Evolutionary conservation across 2,329 filamentous ascomycete genomes (phyloP).

Genomic region (Cercospora canescens): DNA sequence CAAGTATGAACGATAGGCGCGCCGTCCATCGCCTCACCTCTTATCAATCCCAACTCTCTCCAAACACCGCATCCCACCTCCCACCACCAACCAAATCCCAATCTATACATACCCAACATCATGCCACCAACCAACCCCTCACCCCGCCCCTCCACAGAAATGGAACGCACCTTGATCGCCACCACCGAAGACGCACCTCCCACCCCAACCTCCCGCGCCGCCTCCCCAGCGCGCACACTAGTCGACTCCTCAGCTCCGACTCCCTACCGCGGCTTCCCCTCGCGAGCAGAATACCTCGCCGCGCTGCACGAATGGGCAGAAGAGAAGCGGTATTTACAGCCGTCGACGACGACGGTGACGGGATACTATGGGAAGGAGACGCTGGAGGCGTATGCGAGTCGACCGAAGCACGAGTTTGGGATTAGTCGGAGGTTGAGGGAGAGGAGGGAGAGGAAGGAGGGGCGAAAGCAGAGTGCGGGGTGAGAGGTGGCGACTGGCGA

Average conservation of each 20-base stretch:
- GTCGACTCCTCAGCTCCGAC: constrained; percentile 1
- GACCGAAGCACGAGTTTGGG: constrained; percentile 26
- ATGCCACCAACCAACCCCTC: background rate
- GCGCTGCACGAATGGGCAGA: constrained; percentile 35
- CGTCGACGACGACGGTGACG: constrained; percentile 21
- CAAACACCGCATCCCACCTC: background rate
- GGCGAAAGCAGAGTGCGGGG: background rate
- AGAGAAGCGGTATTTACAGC: constrained; percentile 30
- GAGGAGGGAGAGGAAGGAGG: constrained; percentile 24
- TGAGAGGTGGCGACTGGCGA: no score
- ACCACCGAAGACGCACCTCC: background rate
- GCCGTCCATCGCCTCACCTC: background rate
- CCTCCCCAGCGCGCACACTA: constrained; percentile 1
- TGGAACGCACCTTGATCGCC: constrained; percentile 4
- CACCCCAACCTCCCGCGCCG: background rate
- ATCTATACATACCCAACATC: background rate
- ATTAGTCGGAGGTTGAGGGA: constrained; percentile 24
- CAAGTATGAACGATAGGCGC: background rate
- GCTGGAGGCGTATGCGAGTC: constrained; percentile 29
- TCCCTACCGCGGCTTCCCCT: constrained; percentile 33
- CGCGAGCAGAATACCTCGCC: constrained; percentile 30
- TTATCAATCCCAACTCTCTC: background rate
- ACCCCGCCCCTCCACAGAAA: constrained; percentile 5
- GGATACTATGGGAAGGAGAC: constrained; percentile 35
- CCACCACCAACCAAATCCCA: no score